Conservation (phyloP, 352 stramenopile genomes). For the Globisporangium irregulare region DNA sequence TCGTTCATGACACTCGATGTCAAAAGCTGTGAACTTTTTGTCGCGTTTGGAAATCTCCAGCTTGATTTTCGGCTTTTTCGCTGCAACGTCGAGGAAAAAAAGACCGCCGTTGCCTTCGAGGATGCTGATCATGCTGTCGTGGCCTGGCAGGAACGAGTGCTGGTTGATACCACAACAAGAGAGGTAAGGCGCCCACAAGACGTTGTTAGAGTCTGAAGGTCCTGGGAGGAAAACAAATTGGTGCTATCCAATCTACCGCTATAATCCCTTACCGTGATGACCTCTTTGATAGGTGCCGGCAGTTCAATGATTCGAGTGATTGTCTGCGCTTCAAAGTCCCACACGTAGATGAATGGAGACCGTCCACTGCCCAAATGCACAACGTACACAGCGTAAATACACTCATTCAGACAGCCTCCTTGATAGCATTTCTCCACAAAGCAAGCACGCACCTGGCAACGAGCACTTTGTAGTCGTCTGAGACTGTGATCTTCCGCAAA, state of each 20-base stretch:
- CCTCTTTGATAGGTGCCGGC: conserved; percentile 61
- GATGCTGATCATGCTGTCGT: conserved; percentile 59
- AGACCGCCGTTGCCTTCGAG: conserved; percentile 63
- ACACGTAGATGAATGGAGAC: conserved; percentile 80
- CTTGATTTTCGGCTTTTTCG: conserved; percentile 66
- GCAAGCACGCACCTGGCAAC: conserved; percentile 61
- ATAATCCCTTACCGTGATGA: conserved; percentile 48
- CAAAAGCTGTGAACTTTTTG: conserved; percentile 54
- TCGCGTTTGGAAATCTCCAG: conserved; percentile 62
- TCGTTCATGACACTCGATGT: conserved; percentile 64
- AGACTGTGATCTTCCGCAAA: conserved; percentile 67
- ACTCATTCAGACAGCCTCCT: background rate
- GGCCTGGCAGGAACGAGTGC: conserved; percentile 64
- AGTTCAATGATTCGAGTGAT: conserved; percentile 86
- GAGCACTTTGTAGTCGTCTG: conserved; percentile 70
- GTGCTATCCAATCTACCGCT: background rate
- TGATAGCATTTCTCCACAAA: background rate
- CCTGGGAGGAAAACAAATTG: too few species aligned
- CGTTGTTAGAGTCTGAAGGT: too few species aligned
- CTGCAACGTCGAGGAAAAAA: conserved; percentile 72
- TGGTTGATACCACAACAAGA: conserved; percentile 15
- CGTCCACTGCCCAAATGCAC: conserved; percentile 37
- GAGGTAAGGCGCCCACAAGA: too few species aligned
- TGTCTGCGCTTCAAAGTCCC: conserved; percentile 80
- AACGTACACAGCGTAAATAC: background rate